phyloP scores from a whole-genome alignment of 192 early-diverging fungal genomes.

The Coemansia sp. region DNA sequence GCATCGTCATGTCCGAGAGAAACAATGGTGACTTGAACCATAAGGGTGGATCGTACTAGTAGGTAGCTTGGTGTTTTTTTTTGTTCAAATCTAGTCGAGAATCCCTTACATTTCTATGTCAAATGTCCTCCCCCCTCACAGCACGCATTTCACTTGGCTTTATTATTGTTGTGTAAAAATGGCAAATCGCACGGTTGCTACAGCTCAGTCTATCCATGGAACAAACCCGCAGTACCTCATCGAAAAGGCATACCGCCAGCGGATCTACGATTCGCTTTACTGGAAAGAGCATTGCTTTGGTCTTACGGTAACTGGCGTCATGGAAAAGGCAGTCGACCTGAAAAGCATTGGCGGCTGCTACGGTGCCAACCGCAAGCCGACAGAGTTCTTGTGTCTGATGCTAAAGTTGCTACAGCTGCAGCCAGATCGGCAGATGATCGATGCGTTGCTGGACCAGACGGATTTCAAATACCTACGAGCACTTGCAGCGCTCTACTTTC shows the following conservation, averaged over 20 bases:
- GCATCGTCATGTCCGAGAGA: slow-evolving; percentile 69
- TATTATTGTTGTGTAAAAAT: slow-evolving; percentile 26
- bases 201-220: slow-evolving; percentile 79
- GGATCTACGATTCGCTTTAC: slow-evolving; percentile 91
- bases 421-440: slow-evolving; percentile 84
- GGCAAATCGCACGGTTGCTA: slow-evolving; percentile 72
- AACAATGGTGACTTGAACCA: not conserved
- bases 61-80: no score
- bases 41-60: not conserved
- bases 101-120: no score
- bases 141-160: not conserved
- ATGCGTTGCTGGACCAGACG: slow-evolving; percentile 78
- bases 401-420: slow-evolving; percentile 94
- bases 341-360: slow-evolving; percentile 79
- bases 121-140: no score
- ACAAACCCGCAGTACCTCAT: slow-evolving; percentile 93
- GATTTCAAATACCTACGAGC: slow-evolving; percentile 92
- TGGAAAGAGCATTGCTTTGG: slow-evolving; percentile 99
- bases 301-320: slow-evolving; percentile 84
- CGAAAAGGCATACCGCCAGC: slow-evolving; percentile 88
- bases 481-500: slow-evolving; percentile 85
- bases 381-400: slow-evolving; percentile 86
- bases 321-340: slow-evolving; percentile 85
- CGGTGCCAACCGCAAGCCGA: slow-evolving; percentile 79
- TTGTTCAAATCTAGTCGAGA: no score